These are phyloP conservation scores for Naganishia cerealis DNA, from an alignment of 1,284 basidiomycete species.

Conservation along the genomic window DNA sequence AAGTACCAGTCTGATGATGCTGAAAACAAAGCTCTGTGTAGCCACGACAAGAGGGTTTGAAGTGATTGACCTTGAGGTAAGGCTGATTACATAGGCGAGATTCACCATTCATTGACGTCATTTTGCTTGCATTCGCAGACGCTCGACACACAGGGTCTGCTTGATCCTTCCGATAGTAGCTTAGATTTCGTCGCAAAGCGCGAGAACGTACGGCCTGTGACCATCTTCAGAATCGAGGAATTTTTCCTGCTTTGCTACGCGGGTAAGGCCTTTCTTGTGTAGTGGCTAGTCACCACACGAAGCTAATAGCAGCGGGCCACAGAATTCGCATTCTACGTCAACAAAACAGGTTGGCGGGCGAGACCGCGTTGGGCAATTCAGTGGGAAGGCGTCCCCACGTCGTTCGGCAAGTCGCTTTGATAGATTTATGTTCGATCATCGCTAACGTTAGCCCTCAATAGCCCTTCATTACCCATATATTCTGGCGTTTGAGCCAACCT, in stretches of 20 bases:
- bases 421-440: neutral
- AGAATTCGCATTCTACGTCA: conserved; percentile 99
- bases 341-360: conserved; percentile 91
- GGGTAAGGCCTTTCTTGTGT: conserved; percentile 61
- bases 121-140: conserved; percentile 54
- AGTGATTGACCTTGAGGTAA: conserved; percentile 86
- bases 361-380: conserved; percentile 88
- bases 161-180: conserved; percentile 87
- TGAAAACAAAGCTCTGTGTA: conserved; percentile 96
- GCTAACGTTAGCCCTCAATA: conserved; percentile 48
- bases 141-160: conserved; percentile 90
- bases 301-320: conserved; percentile 13
- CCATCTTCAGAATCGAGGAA: conserved; percentile 93
- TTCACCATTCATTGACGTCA: neutral
- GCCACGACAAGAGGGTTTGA: conserved; percentile 99
- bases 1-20: conserved; percentile 92
- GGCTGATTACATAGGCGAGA: neutral
- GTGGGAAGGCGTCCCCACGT: conserved; percentile 93
- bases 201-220: conserved; percentile 87
- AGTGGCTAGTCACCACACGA: neutral
- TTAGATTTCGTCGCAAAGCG: conserved; percentile 91
- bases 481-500: conserved; percentile 92
- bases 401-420: conserved; percentile 70
- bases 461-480: conserved; percentile 96
- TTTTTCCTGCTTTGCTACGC: conserved; percentile 98